These are phyloP conservation scores for Salix purpurea DNA, from an alignment of 345 rosid species.

Conservation along the genomic window DNA sequence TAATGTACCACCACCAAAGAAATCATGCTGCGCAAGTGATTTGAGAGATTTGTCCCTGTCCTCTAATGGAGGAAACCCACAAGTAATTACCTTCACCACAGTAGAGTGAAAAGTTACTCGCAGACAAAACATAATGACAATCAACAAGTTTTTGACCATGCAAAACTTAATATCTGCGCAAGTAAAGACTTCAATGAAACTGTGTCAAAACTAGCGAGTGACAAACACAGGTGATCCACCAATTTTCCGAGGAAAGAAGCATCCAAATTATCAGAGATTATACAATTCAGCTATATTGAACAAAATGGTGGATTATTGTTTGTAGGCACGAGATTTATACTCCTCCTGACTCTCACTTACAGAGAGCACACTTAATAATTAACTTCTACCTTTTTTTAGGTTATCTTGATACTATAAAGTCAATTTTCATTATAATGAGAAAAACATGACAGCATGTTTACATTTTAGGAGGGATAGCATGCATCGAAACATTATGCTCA, in stretches of 20 bases:
- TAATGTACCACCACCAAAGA: slow-evolving; percentile 73
- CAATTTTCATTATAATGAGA: neutral
- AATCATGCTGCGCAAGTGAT: slow-evolving; percentile 61
- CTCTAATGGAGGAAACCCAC: slow-evolving; percentile 94
- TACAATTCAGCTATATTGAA: neutral
- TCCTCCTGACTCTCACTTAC: neutral
- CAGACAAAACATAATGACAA: too few species aligned
- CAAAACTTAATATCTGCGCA: too few species aligned
- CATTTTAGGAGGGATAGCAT: neutral
- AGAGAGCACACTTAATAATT: neutral
- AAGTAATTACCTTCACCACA: slow-evolving; percentile 60
- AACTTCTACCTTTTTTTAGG: neutral
- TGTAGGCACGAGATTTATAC: neutral
- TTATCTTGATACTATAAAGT: neutral
- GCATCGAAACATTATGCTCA: too few species aligned
- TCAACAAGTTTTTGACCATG: neutral
- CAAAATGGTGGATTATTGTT: neutral
- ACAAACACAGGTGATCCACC: neutral
- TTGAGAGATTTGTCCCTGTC: slow-evolving; percentile 73
- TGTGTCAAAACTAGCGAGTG: neutral
- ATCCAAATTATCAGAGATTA: neutral
- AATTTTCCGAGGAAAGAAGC: neutral
- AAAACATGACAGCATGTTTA: neutral
- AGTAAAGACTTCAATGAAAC: too few species aligned
- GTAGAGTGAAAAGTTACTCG: neutral